Evolutionary conservation across 2,329 filamentous ascomycete species (phyloP).

Genomic region (Thelonectria rubi): DNA sequence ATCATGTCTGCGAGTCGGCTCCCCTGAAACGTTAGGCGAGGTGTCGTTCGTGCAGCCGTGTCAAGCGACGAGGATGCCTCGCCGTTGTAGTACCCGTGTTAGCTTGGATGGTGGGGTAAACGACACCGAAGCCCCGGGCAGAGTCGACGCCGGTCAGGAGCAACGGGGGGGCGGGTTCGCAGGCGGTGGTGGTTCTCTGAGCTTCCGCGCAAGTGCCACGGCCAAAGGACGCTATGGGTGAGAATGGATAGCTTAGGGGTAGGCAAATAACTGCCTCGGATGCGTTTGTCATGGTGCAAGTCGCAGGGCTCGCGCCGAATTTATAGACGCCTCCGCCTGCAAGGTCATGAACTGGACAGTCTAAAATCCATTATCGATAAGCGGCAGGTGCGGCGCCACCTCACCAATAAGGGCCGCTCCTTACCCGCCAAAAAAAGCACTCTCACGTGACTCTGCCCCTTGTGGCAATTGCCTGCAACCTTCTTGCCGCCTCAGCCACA

Average conservation of each 20-base stretch:
- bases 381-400: conserved; percentile 11
- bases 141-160: background rate
- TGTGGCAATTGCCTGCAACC: background rate
- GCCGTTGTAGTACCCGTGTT: background rate
- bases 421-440: background rate
- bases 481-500: background rate
- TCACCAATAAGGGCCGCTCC: conserved; percentile 5
- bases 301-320: conserved; percentile 35
- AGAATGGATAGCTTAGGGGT: conserved; percentile 25
- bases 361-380: conserved; percentile 35
- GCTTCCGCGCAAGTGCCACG: conserved; percentile 8
- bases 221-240: conserved; percentile 18
- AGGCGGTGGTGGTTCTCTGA: background rate
- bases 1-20: conserved; percentile 50
- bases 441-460: conserved; percentile 14
- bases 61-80: background rate
- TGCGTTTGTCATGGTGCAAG: conserved; percentile 38
- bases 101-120: conserved; percentile 27
- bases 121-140: background rate
- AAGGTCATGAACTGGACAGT: conserved; percentile 26
- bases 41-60: background rate
- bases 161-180: background rate
- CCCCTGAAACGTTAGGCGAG: background rate
- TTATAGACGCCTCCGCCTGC: conserved; percentile 32
- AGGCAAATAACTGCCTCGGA: conserved; percentile 28